These are phyloP conservation scores for Cordyceps tenuipes DNA, from an alignment of 2,329 filamentous ascomycete genomes.

Conservation along the genomic window DNA sequence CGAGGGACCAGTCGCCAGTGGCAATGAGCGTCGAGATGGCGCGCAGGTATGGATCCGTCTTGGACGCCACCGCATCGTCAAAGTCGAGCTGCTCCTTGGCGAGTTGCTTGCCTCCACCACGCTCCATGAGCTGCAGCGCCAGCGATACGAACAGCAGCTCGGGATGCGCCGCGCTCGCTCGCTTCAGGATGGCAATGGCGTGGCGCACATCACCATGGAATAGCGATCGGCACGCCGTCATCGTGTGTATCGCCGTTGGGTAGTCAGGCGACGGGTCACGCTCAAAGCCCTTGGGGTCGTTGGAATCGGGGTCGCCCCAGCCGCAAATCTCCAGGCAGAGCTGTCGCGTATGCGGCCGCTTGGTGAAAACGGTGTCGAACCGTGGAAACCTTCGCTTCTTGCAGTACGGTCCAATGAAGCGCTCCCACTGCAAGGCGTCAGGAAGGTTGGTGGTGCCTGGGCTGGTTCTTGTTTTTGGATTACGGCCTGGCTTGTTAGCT, in stretches of 20 bases:
- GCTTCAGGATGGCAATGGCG: slow-evolving; percentile 62
- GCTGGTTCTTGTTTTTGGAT: slow-evolving; percentile 38
- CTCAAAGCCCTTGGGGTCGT: slow-evolving; percentile 37
- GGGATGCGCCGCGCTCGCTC: slow-evolving; percentile 52
- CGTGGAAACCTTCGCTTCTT: slow-evolving; percentile 52
- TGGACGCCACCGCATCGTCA: slow-evolving; percentile 50
- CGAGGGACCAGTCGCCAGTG: slow-evolving; percentile 65
- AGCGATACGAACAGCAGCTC: slow-evolving; percentile 62
- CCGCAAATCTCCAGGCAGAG: slow-evolving; percentile 67
- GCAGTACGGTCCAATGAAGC: slow-evolving; percentile 55
- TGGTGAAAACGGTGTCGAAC: slow-evolving; percentile 56
- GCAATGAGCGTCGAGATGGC: slow-evolving; percentile 72
- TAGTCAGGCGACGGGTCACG: slow-evolving; percentile 34
- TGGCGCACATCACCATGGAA: slow-evolving; percentile 62
- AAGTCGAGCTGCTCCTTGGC: slow-evolving; percentile 47
- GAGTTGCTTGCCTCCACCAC: slow-evolving; percentile 35
- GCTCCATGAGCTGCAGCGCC: slow-evolving; percentile 54
- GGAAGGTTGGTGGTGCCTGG: slow-evolving; percentile 33
- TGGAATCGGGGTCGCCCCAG: slow-evolving; percentile 53
- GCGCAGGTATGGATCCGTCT: slow-evolving; percentile 70
- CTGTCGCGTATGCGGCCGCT: slow-evolving; percentile 61
- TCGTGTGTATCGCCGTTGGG: slow-evolving; percentile 55
- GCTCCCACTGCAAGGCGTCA: slow-evolving; percentile 49
- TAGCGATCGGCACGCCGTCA: slow-evolving; percentile 66
- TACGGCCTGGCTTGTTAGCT: slow-evolving; percentile 28